Evolutionary conservation across 176 grass and related monocot species (phyloP).

Genomic region (Aegilops speltoides): DNA sequence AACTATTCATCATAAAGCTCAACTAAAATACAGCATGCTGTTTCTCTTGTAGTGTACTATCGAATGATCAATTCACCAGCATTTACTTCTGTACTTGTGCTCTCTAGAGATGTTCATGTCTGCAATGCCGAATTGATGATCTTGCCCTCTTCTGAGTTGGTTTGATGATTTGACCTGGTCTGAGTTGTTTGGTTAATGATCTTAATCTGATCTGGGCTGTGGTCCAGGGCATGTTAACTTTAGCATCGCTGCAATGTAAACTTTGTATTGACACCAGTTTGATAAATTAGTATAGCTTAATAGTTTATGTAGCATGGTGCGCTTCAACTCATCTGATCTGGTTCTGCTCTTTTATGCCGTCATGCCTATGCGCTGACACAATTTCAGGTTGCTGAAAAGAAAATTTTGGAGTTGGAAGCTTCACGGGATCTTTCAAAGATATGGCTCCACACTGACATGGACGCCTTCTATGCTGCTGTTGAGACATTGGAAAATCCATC

Average conservation of each 20-base stretch:
- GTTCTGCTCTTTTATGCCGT: background rate
- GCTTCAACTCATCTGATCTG: background rate
- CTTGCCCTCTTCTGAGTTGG: background rate
- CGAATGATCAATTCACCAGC: background rate
- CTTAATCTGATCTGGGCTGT: background rate
- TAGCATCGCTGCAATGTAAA: background rate
- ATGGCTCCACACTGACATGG: slow-evolving; percentile 98
- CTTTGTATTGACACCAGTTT: background rate
- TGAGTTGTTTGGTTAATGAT: background rate
- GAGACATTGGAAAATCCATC: slow-evolving; percentile 87
- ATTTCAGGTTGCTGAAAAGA: slow-evolving; percentile 68
- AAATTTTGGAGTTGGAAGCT: slow-evolving; percentile 85
- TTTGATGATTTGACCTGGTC: background rate
- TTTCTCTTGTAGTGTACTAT: background rate
- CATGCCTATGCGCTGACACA: background rate
- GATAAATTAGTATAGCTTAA: background rate
- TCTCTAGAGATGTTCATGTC: background rate
- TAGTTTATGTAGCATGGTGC: background rate
- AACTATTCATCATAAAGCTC: background rate
- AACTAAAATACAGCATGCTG: background rate
- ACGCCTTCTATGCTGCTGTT: slow-evolving; percentile 94
- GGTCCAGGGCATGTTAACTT: background rate
- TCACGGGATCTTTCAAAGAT: slow-evolving; percentile 85
- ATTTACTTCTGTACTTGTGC: background rate
- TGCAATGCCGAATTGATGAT: background rate